A percentile compares a stretch with the other conserved stretches of the same genome.
Conservation (phyloP, 495 filamentous ascomycete genomes). For the Wilcoxina mikolae region DNA sequence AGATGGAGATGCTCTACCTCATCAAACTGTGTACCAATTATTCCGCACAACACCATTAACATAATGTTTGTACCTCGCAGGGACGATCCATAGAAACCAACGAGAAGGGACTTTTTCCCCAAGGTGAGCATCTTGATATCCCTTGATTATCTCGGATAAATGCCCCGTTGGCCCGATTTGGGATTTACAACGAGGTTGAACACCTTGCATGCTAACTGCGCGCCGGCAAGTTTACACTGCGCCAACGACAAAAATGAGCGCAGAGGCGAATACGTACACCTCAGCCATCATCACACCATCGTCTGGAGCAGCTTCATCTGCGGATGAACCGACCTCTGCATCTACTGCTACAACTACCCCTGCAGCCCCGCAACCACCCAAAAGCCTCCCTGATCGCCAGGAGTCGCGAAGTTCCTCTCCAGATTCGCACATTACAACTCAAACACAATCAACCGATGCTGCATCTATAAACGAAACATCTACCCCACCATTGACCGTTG, state of each 20-base stretch:
- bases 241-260: neutral
- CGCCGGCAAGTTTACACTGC: neutral
- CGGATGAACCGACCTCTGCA: conserved; percentile 4
- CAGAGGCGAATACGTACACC: neutral
- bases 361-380: conserved; percentile 1
- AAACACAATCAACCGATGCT: neutral
- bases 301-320: neutral
- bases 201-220: neutral
- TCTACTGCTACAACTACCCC: conserved; percentile 9
- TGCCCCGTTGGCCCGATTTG: neutral
- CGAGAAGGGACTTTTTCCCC: conserved; percentile 24
- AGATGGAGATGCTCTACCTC: neutral
- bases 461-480: conserved; percentile 5
- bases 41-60: neutral
- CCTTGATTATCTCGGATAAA: no score
- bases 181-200: neutral
- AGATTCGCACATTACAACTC: neutral
- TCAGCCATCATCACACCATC: neutral
- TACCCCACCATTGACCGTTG: conserved; percentile 23
- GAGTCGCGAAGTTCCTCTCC: neutral
- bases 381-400: conserved; percentile 3
- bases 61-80: conserved; percentile 11
- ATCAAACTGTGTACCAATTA: neutral
- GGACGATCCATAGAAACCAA: conserved; percentile 23
- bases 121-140: conserved; percentile 24